A percentile compares a stretch with the other conserved stretches of the same genome.
Evolutionary conservation across 345 rosid genomes (phyloP).

Genomic region (Hevea brasiliensis): DNA sequence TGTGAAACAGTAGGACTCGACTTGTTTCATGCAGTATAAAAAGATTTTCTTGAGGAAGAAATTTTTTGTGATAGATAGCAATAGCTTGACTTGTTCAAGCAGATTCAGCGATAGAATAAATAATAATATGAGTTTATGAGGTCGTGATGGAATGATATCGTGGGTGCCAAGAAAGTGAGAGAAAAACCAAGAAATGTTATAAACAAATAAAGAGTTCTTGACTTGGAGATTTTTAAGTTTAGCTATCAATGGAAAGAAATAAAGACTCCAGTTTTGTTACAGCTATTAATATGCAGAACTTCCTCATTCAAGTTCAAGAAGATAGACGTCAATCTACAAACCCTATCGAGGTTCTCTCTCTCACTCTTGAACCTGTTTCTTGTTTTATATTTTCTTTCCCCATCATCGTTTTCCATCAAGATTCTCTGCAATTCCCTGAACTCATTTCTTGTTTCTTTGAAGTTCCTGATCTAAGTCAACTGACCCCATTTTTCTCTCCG

Average conservation of each 20-base stretch:
- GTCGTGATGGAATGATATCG: background rate
- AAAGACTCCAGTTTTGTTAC: conserved; percentile 12
- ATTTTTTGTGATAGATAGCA: background rate
- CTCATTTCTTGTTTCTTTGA: conserved; percentile 3
- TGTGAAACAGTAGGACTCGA: background rate
- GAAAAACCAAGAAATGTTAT: background rate
- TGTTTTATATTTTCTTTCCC: background rate
- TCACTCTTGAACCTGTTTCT: conserved; percentile 4
- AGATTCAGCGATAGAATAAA: background rate
- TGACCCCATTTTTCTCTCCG: too few relatives aligned
- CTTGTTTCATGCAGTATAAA: background rate
- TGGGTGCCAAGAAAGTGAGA: conserved; percentile 22
- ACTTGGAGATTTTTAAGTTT: background rate
- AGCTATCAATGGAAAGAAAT: conserved; percentile 11
- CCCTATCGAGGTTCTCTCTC: conserved; percentile 41
- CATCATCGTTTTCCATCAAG: background rate
- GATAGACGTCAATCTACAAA: conserved; percentile 31
- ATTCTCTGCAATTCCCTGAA: background rate
- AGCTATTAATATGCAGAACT: conserved; percentile 22
- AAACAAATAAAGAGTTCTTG: conserved; percentile 1
- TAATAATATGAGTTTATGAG: too few relatives aligned
- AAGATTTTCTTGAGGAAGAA: background rate
- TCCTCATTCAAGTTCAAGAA: conserved; percentile 35
- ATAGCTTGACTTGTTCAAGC: conserved; percentile 1
- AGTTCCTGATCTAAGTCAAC: too few relatives aligned